These are phyloP conservation scores for Kurtzmaniella fragi DNA, from an alignment of 805 yeast genomes.

Conservation along the genomic window DNA sequence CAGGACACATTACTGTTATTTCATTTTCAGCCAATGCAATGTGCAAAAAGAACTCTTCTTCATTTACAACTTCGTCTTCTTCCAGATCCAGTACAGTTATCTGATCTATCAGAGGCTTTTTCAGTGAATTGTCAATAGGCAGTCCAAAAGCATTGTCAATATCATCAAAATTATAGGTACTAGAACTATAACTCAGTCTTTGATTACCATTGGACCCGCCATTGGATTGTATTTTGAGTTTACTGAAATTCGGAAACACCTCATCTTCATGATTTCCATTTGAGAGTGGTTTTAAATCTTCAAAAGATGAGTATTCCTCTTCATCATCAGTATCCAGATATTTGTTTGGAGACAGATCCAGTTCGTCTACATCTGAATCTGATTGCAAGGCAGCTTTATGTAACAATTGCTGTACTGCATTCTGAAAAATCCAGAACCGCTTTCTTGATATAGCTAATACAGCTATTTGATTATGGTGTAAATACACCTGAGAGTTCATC, in stretches of 20 bases:
- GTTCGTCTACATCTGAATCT: slow-evolving; percentile 7
- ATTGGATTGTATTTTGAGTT: no score
- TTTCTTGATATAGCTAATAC: slow-evolving; percentile 50
- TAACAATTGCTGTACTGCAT: slow-evolving; percentile 46
- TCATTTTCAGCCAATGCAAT: slow-evolving; percentile 61
- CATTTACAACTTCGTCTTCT: slow-evolving; percentile 14
- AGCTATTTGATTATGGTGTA: slow-evolving; percentile 42
- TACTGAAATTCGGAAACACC: not conserved
- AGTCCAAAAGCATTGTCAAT: not conserved
- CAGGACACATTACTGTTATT: slow-evolving; percentile 54
- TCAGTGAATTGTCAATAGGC: slow-evolving; percentile 2
- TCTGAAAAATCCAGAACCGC: slow-evolving; percentile 48
- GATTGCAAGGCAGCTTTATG: slow-evolving; percentile 26
- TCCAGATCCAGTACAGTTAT: slow-evolving; percentile 3
- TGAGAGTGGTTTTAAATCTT: not conserved
- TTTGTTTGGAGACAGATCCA: slow-evolving; percentile 4
- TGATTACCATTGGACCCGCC: no score
- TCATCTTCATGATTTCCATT: not conserved
- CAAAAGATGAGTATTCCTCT: not conserved
- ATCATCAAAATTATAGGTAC: not conserved
- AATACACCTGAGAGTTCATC: slow-evolving; percentile 45
- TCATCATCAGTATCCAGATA: slow-evolving; percentile 6
- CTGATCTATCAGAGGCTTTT: slow-evolving; percentile 1
- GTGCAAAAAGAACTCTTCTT: slow-evolving; percentile 48
- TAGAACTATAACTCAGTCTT: no score